Evolutionary conservation across 2,329 filamentous ascomycete genomes (phyloP).

Genomic region (Colletotrichum sp.): DNA sequence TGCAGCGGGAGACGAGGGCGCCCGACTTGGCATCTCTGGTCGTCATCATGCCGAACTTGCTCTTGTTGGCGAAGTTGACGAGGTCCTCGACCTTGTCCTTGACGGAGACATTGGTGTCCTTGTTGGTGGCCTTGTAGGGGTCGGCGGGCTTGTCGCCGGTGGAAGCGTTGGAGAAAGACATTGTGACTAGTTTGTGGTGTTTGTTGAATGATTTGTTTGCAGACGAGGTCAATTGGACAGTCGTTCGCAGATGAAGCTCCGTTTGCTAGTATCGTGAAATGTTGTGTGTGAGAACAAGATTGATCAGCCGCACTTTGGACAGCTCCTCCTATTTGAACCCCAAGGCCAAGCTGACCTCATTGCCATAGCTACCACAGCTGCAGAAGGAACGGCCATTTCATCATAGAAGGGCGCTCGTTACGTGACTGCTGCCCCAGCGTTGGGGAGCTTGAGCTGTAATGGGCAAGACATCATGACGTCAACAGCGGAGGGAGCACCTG

Average conservation of each 20-base stretch:
- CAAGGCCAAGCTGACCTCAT: conserved; percentile 15
- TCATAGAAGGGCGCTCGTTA: conserved; percentile 11
- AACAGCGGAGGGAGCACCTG: conserved; percentile 9
- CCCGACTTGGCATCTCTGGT: conserved; percentile 71
- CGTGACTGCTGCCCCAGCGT: neutral
- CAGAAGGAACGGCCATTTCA: conserved; percentile 17
- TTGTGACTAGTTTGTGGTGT: neutral
- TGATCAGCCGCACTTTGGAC: neutral
- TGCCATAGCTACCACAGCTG: neutral
- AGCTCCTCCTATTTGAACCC: conserved; percentile 9
- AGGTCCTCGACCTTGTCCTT: conserved; percentile 81
- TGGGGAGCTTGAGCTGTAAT: conserved; percentile 6
- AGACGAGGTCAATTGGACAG: neutral
- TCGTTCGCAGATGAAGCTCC: neutral
- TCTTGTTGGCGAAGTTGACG: conserved; percentile 69
- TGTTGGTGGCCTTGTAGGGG: conserved; percentile 78
- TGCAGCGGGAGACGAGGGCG: conserved; percentile 79
- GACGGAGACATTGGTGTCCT: conserved; percentile 65
- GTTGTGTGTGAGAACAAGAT: neutral
- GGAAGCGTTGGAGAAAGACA: conserved; percentile 61
- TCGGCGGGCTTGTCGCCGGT: conserved; percentile 70
- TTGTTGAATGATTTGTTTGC: neutral
- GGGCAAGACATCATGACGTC: conserved; percentile 21
- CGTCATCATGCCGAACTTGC: conserved; percentile 91
- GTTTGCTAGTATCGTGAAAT: neutral